Conservation (phyloP, 331 rosid genomes). For the Quercus lobata region DNA sequence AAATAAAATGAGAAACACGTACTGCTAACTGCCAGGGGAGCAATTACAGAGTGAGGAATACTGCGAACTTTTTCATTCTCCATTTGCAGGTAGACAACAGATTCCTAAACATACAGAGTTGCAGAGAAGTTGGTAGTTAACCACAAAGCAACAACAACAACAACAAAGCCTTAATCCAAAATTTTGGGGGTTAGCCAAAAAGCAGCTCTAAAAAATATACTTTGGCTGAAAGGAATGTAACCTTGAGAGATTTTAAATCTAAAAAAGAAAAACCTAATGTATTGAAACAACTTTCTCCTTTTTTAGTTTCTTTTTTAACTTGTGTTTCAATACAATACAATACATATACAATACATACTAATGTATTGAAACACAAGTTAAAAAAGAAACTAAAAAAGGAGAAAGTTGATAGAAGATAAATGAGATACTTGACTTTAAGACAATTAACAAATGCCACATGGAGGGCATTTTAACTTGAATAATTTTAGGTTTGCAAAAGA, state of each 20-base stretch:
- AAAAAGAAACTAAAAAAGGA: too few species aligned
- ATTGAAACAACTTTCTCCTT: too few species aligned
- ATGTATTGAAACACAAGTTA: too few species aligned
- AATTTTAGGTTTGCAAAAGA: neutral
- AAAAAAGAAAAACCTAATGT: neutral
- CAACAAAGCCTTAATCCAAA: too few species aligned
- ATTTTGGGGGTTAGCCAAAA: neutral
- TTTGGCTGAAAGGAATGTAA: neutral
- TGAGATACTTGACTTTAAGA: neutral
- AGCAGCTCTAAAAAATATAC: neutral
- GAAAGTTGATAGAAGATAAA: neutral
- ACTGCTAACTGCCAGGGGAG: constrained; percentile 96
- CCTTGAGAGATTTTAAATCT: neutral
- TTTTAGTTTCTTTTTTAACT: too few species aligned
- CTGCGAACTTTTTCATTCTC: constrained; percentile 72
- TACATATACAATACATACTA: too few species aligned
- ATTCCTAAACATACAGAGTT: constrained; percentile 45
- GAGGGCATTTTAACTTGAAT: neutral
- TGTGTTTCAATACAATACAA: too few species aligned
- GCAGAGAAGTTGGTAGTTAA: constrained; percentile 1
- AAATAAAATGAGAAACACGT: constrained; percentile 19
- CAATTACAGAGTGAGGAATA: constrained; percentile 67
- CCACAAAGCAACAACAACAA: neutral
- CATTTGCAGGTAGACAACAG: constrained; percentile 40
- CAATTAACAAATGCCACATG: neutral